Evolutionary conservation across 345 rosid genomes (phyloP).

Genomic region (Gossypium stocksii): DNA sequence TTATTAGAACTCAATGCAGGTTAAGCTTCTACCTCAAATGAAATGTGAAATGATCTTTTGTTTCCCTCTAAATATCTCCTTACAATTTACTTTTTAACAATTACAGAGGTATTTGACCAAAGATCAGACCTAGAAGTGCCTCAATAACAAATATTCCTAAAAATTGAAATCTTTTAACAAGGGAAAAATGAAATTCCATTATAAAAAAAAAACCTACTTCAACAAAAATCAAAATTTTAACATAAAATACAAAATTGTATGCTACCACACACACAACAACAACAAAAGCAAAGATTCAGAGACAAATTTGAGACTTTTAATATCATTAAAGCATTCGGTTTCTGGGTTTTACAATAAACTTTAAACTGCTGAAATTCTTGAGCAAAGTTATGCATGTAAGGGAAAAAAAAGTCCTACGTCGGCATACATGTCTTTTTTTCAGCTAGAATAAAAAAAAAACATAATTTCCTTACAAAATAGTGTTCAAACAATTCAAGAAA

Average conservation of each 20-base stretch:
- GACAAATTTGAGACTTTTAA: slow-evolving; percentile 15
- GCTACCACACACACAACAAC: too few species aligned
- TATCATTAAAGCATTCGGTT: slow-evolving; percentile 59
- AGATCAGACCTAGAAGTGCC: too few species aligned
- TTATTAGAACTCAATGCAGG: too few species aligned
- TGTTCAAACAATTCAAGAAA: slow-evolving; percentile 1
- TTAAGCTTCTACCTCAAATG: too few species aligned
- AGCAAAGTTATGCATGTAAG: slow-evolving; percentile 55
- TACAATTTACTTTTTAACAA: too few species aligned
- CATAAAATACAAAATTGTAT: too few species aligned
- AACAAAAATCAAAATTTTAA: too few species aligned
- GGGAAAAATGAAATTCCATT: slow-evolving; percentile 1
- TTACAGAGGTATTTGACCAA: too few species aligned
- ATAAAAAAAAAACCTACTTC: too few species aligned
- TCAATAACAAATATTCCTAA: not conserved
- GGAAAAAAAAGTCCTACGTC: slow-evolving; percentile 61
- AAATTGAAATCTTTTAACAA: slow-evolving; percentile 8
- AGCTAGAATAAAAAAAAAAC: not conserved
- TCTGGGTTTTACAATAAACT: slow-evolving; percentile 60
- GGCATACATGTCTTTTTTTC: slow-evolving; percentile 64
- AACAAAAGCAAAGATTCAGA: not conserved
- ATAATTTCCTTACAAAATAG: not conserved
- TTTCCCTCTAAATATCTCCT: too few species aligned
- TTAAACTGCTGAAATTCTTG: slow-evolving; percentile 68
- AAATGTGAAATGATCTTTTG: too few species aligned